Evolutionary conservation across 768 basidiomycete species (phyloP).

Genomic region (Crassisporium funariophilum): DNA sequence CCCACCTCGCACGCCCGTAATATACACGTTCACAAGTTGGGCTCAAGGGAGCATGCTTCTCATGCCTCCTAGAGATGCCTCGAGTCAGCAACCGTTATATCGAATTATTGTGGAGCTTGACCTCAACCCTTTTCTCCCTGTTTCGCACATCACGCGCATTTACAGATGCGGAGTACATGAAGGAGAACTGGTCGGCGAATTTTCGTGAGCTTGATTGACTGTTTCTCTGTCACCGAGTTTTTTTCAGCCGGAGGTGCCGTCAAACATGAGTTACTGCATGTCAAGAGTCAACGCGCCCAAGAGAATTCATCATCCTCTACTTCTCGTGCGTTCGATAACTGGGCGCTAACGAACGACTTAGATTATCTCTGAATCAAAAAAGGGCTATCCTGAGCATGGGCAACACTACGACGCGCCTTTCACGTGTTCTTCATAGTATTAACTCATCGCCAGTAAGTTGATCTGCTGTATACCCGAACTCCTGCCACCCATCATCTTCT

Average conservation of each 20-base stretch:
- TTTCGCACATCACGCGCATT: conserved; percentile 45
- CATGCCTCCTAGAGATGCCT: conserved; percentile 32
- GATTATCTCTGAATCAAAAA: conserved; percentile 43
- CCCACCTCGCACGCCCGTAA: conserved; percentile 25
- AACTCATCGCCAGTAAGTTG: conserved; percentile 32
- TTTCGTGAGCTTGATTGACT: too few species aligned
- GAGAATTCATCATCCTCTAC: too few species aligned
- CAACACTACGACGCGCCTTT: conserved; percentile 39
- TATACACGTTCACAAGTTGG: conserved; percentile 44
- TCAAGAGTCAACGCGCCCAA: too few species aligned
- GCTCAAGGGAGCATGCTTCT: conserved; percentile 35
- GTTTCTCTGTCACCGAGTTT: too few species aligned
- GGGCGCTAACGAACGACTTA: conserved; percentile 11
- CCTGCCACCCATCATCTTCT: conserved; percentile 5
- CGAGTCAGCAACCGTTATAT: conserved; percentile 36
- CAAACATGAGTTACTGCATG: too few species aligned
- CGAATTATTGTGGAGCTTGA: conserved; percentile 45
- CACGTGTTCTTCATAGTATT: conserved; percentile 38
- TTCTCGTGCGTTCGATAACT: conserved; percentile 16
- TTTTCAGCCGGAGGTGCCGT: too few species aligned
- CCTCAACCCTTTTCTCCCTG: conserved; percentile 47
- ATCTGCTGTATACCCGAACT: not conserved
- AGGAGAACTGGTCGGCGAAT: conserved; percentile 31
- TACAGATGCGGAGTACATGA: conserved; percentile 26
- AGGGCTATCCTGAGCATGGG: conserved; percentile 44